Evolutionary conservation across 257 asterid genomes (phyloP), one percentile per base, ranked within the genome.

Genomic region (Nicotiana undulata): DNA sequence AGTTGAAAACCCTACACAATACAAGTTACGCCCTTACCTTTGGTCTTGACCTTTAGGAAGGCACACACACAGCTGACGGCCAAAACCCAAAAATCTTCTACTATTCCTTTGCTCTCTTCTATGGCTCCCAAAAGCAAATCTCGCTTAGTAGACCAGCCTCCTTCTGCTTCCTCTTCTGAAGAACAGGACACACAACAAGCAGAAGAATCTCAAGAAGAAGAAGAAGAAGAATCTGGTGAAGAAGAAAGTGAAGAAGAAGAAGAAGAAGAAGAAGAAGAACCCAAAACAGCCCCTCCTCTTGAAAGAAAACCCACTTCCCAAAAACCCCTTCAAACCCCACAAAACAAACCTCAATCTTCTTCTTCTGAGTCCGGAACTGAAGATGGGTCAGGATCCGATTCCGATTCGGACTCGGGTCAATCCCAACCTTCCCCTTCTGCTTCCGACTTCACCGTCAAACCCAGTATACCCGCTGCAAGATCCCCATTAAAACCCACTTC

Each of bases 391-490:
- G 85, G 65, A 20, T 82, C 85, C 40, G 89, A 79, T 53, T 85
- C 91, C 1, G 88, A 86, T 8, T 11, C 85, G 11, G 88, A 86
- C 18, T 84, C 90, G 16, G 87, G 82, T 4, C 77, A 78, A 22
- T 75, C 82, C 17, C 85, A 44, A n/a, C 79, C 70, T n/a, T 86
- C 89, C 9, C 87, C 87, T 9, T 81, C 80, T 77, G 86, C 88
- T 18, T 84, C 90, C 2, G 85, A 77, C 63, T 89, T 83, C 89
- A 85, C 82, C 60, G 7, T 88, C 15, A 87, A 87, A 85, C 89
- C 88, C 18, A 80, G 64, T 82, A 26, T 56, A 46, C 24, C 81
- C 10, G 15, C 61, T 9, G 18, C 61, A 4, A 74, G 59, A 53
- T 0, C 59, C 37, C 56, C 88, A 8, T 32, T 80, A 0, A 88